These are phyloP conservation scores for Sclerotinia sclerotiorum DNA, from an alignment of 2,329 filamentous ascomycete genomes.

Conservation along the genomic window DNA sequence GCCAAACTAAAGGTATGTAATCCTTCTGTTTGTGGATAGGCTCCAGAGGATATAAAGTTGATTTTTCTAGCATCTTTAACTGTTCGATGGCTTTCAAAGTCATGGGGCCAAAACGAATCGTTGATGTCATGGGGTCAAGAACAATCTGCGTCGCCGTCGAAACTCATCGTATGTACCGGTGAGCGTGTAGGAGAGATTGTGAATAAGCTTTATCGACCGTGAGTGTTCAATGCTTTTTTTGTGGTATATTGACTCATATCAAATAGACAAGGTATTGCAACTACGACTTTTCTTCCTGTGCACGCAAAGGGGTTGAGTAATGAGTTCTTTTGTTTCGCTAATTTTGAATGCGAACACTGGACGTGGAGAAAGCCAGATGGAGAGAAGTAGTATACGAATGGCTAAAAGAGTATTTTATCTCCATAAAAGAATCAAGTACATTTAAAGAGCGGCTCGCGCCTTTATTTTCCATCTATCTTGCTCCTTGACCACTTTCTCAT, in stretches of 20 bases:
- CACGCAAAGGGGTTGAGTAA: slow-evolving; percentile 76
- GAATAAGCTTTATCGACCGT: slow-evolving; percentile 63
- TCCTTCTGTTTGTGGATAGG: not conserved
- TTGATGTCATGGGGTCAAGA: slow-evolving; percentile 18
- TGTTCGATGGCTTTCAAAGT: slow-evolving; percentile 67
- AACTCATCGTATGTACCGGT: slow-evolving; percentile 70
- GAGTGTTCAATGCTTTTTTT: slow-evolving; percentile 43
- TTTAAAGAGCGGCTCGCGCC: slow-evolving; percentile 46
- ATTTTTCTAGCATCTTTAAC: slow-evolving; percentile 63
- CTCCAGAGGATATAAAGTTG: not conserved
- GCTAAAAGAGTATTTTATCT: not conserved
- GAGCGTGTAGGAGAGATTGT: slow-evolving; percentile 71
- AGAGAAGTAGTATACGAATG: slow-evolving; percentile 8
- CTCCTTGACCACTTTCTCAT: slow-evolving; percentile 61
- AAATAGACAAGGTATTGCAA: slow-evolving; percentile 40
- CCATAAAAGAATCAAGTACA: not conserved
- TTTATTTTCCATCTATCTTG: slow-evolving; percentile 48
- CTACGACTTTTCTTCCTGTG: slow-evolving; percentile 66
- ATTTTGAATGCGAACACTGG: slow-evolving; percentile 65
- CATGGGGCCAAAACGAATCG: slow-evolving; percentile 29
- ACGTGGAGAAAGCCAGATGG: slow-evolving; percentile 39
- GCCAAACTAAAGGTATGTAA: slow-evolving; percentile 68
- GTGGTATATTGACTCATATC: slow-evolving; percentile 38
- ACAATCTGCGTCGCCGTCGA: slow-evolving; percentile 22
- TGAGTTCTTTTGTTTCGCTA: slow-evolving; percentile 78